These are phyloP conservation scores for Candida sakaeoensis DNA, from an alignment of 805 yeast species.

Conservation along the genomic window DNA sequence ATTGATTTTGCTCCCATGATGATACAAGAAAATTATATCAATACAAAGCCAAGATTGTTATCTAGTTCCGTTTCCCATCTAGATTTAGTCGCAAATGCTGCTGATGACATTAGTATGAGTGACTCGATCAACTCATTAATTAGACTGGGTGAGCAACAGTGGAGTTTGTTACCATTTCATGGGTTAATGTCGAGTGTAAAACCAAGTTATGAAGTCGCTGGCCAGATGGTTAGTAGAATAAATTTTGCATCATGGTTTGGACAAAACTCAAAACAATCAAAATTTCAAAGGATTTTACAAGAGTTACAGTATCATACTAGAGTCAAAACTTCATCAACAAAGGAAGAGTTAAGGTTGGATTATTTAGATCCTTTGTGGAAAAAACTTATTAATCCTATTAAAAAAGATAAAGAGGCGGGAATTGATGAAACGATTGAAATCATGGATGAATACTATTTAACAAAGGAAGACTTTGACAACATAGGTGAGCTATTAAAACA, in stretches of 20 bases:
- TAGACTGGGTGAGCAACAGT: conserved; percentile 87
- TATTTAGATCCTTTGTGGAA: conserved; percentile 65
- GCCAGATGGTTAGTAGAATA: conserved; percentile 63
- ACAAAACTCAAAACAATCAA: conserved; percentile 79
- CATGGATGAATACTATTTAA: conserved; percentile 82
- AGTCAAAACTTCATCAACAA: conserved; percentile 72
- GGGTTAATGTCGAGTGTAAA: conserved; percentile 80
- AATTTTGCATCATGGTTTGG: conserved; percentile 88
- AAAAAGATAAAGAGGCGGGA: conserved; percentile 55
- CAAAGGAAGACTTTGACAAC: conserved; percentile 90
- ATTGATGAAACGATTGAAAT: conserved; percentile 60
- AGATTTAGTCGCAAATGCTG: conserved; percentile 67
- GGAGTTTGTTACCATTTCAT: conserved; percentile 91
- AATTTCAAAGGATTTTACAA: conserved; percentile 73
- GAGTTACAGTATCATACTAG: conserved; percentile 88
- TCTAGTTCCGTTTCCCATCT: conserved; percentile 47
- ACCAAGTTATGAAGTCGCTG: conserved; percentile 75
- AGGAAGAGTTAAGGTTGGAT: conserved; percentile 68
- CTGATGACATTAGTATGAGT: conserved; percentile 81
- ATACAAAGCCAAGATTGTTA: conserved; percentile 53
- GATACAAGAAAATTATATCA: conserved; percentile 90
- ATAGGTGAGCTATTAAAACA: conserved; percentile 84
- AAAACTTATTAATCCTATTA: conserved; percentile 56
- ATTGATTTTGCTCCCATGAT: conserved; percentile 91
- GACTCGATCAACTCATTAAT: conserved; percentile 80